Evolutionary conservation across 805 yeast genomes (phyloP).

Genomic region (Ogataea trehaloabstinens): DNA sequence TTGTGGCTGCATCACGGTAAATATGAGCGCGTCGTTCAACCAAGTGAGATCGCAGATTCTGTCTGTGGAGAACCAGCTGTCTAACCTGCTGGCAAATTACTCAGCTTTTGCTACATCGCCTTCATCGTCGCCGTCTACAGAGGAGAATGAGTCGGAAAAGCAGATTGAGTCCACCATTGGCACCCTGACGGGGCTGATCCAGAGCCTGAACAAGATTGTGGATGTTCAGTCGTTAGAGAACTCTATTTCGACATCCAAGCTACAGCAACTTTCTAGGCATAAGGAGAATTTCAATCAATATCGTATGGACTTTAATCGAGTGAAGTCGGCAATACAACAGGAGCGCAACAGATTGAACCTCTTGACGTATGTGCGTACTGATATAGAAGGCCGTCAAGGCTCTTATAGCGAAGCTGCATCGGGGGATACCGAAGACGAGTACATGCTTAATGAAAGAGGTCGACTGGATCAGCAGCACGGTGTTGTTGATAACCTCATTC

Average conservation of each 20-base stretch:
- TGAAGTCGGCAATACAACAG: conserved; percentile 43
- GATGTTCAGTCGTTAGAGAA: conserved; percentile 40
- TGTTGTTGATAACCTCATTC: conserved; percentile 74
- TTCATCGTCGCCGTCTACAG: conserved; percentile 44
- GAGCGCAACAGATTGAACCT: conserved; percentile 77
- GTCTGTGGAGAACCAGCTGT: conserved; percentile 68
- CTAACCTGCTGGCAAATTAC: conserved; percentile 47
- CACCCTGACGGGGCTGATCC: conserved; percentile 51
- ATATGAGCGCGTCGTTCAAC: conserved; percentile 49
- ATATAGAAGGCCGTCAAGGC: conserved; percentile 65
- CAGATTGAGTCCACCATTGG: conserved; percentile 52
- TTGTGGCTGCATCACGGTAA: too few relatives aligned
- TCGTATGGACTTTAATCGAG: conserved; percentile 56
- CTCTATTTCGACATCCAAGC: conserved; percentile 64
- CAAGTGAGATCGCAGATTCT: conserved; percentile 69
- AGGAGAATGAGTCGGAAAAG: conserved; percentile 44
- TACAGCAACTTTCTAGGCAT: conserved; percentile 82
- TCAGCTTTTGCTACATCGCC: conserved; percentile 55
- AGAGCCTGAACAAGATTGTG: conserved; percentile 48
- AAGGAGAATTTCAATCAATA: conserved; percentile 74
- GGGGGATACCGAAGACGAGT: conserved; percentile 32
- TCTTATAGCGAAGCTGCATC: conserved; percentile 33
- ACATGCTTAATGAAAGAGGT: conserved; percentile 72
- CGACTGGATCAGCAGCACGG: conserved; percentile 71
- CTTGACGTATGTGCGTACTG: conserved; percentile 71